phyloP scores from a whole-genome alignment of 2,329 filamentous ascomycete genomes.

The Apiospora pterosperma region DNA sequence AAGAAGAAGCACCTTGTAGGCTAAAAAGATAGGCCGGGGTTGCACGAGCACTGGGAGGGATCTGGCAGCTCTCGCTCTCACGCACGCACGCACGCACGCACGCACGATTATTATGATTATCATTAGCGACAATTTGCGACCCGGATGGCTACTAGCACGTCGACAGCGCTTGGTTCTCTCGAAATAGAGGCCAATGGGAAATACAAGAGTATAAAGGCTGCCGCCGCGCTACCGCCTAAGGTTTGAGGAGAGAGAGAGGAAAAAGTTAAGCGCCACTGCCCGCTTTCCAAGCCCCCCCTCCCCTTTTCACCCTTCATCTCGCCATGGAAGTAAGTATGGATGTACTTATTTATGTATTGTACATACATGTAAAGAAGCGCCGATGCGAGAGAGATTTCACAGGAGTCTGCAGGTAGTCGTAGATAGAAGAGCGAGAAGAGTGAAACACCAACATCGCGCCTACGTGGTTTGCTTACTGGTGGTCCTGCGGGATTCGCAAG shows the following conservation, averaged over 20 bases:
- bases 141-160: not conserved
- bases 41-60: not conserved
- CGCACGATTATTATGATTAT: not conserved
- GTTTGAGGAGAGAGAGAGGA: not conserved
- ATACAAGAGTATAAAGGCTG: not conserved
- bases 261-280: not conserved
- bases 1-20: not conserved
- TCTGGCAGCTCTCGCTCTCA: slow-evolving; percentile 1
- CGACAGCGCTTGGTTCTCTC: not conserved
- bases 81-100: too few relatives aligned
- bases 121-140: too few relatives aligned
- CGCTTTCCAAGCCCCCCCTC: not conserved
- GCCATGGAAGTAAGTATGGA: not conserved
- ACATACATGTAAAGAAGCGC: not conserved
- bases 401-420: not conserved
- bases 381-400: not conserved
- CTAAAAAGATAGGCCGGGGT: not conserved
- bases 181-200: not conserved
- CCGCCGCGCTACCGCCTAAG: not conserved
- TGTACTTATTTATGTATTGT: too few relatives aligned
- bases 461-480: not conserved
- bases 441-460: not conserved
- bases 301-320: not conserved
- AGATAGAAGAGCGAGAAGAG: not conserved
- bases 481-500: not conserved